Percentiles rank a stretch among this genome's conserved stretches.
phyloP scores from a whole-genome alignment of 78 protist genomes.

The Dictyostelium capitatum region DNA sequence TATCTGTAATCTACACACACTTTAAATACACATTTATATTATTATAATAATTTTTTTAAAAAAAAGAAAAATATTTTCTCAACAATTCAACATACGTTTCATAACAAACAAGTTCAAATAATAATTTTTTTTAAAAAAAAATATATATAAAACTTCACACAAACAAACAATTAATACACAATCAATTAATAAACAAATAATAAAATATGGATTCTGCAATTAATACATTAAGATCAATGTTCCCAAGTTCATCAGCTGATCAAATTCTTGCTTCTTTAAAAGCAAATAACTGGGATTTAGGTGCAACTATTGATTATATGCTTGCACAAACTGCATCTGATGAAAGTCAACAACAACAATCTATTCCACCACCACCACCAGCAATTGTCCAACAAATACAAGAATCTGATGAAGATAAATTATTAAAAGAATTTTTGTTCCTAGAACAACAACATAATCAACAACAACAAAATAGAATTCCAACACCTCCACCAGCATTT shows the following conservation, averaged over 20 bases:
- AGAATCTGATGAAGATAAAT: constrained; percentile 30
- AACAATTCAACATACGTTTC: too few relatives aligned
- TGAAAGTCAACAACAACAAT: constrained; percentile 4
- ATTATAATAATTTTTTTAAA: too few relatives aligned
- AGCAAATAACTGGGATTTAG: constrained; percentile 44
- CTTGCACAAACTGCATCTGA: constrained; percentile 36
- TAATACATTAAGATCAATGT: constrained; percentile 48
- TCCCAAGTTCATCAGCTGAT: constrained; percentile 58
- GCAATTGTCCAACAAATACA: background rate
- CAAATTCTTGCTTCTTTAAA: constrained; percentile 32
- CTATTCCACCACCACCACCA: background rate
- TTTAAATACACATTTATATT: too few relatives aligned
- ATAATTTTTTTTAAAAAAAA: too few relatives aligned
- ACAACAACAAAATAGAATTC: background rate
- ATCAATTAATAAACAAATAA: too few relatives aligned
- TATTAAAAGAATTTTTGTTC: constrained; percentile 20
- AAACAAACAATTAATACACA: too few relatives aligned
- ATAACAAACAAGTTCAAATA: too few relatives aligned
- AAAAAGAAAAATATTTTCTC: too few relatives aligned
- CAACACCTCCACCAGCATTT: background rate
- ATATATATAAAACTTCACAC: too few relatives aligned
- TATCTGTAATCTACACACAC: too few relatives aligned
- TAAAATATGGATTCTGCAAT: background rate
- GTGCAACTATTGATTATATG: constrained; percentile 52
- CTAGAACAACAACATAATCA: constrained; percentile 18